These are phyloP conservation scores for Syzygium jambos DNA, from an alignment of 345 rosid genomes.

Conservation along the genomic window DNA sequence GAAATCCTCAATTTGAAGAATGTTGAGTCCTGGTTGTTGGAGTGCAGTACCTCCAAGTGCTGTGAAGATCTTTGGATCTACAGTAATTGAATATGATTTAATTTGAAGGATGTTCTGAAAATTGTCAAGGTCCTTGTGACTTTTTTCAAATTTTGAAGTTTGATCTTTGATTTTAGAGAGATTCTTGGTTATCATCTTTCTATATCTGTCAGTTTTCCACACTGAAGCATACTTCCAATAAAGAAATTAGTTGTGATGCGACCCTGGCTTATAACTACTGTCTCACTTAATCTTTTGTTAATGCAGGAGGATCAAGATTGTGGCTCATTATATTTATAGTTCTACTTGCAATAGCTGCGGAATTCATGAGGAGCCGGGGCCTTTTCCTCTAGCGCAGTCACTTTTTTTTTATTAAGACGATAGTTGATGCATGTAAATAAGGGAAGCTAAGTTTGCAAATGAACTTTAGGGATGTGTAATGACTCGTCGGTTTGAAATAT, in stretches of 20 bases:
- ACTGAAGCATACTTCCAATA: too few relatives aligned
- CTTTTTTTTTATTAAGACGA: not conserved
- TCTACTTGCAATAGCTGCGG: slow-evolving; percentile 15
- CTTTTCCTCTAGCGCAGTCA: not conserved
- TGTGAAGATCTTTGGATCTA: not conserved
- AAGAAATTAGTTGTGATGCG: not conserved
- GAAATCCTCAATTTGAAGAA: not conserved
- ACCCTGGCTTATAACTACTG: not conserved
- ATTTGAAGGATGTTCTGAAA: not conserved
- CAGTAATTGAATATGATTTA: not conserved
- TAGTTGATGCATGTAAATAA: not conserved
- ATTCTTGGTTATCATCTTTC: not conserved
- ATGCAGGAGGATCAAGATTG: slow-evolving; percentile 13
- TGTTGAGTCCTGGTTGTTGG: not conserved
- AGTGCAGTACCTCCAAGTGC: not conserved
- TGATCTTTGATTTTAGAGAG: not conserved
- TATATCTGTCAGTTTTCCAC: not conserved
- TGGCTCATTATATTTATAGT: slow-evolving; percentile 16
- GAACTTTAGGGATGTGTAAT: not conserved
- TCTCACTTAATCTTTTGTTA: not conserved
- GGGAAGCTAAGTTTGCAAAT: not conserved
- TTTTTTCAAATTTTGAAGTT: not conserved
- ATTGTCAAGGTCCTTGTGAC: not conserved
- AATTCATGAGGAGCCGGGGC: slow-evolving; percentile 11
- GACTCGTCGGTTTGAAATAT: too few relatives aligned